A percentile compares a stretch with the other conserved stretches of the same genome.
These are phyloP conservation scores for Elsinoe australis DNA, from an alignment of 2,329 filamentous ascomycete genomes.

Conservation along the genomic window DNA sequence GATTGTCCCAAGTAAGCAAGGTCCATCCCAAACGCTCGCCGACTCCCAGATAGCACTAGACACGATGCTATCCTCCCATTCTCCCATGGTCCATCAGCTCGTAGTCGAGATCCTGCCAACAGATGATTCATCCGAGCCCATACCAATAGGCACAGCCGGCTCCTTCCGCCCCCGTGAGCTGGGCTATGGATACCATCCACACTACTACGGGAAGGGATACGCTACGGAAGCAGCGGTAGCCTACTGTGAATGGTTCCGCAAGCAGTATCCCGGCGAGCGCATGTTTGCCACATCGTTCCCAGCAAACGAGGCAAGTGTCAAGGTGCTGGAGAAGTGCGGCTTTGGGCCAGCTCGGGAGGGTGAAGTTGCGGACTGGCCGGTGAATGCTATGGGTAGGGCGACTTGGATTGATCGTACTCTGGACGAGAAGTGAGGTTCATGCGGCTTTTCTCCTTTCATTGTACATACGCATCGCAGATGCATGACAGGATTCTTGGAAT, in stretches of 20 bases:
- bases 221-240: conserved; percentile 22
- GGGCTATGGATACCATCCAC: conserved; percentile 21
- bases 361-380: neutral
- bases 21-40: neutral
- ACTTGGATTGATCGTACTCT: conserved; percentile 13
- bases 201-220: conserved; percentile 21
- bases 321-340: conserved; percentile 7
- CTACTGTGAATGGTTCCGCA: conserved; percentile 9
- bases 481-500: no score
- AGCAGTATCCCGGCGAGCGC: neutral
- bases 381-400: neutral
- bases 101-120: neutral
- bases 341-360: neutral
- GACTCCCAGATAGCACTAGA: neutral
- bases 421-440: neutral
- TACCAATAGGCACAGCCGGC: conserved; percentile 2
- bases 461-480: neutral
- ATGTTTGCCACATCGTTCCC: conserved; percentile 7
- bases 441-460: neutral
- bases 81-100: neutral
- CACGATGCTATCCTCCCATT: neutral
- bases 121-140: neutral
- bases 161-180: conserved; percentile 17
- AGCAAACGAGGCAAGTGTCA: neutral
- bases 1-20: neutral